A percentile compares a stretch with the other conserved stretches of the same genome.
Conservation (phyloP, 1,139 yeast species). For the Scheffersomyces segobiensis region DNA sequence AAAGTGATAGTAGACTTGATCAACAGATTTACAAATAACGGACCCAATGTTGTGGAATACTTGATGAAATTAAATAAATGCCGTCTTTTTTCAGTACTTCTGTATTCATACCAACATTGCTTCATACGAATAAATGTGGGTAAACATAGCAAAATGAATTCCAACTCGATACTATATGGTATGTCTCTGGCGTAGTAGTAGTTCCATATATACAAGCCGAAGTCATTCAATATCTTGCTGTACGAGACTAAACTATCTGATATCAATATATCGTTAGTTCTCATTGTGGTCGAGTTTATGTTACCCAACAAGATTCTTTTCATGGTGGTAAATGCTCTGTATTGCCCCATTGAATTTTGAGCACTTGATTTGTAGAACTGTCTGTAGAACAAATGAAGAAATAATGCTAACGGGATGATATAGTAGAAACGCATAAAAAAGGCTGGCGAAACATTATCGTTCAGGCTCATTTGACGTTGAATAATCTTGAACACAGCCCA, state of each 20-base stretch:
- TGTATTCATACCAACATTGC: slow-evolving; percentile 77
- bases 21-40: slow-evolving; percentile 52
- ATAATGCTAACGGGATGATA: slow-evolving; percentile 8
- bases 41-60: slow-evolving; percentile 67
- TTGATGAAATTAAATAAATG: slow-evolving; percentile 74
- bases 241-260: slow-evolving; percentile 84
- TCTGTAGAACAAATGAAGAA: slow-evolving; percentile 9
- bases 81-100: slow-evolving; percentile 44
- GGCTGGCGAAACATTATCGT: not conserved
- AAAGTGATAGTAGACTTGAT: slow-evolving; percentile 25
- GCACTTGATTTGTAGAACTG: slow-evolving; percentile 10
- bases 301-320: slow-evolving; percentile 56
- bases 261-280: slow-evolving; percentile 77
- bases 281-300: slow-evolving; percentile 52
- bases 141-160: slow-evolving; percentile 49
- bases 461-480: slow-evolving; percentile 9
- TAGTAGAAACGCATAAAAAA: not conserved
- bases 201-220: slow-evolving; percentile 44
- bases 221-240: slow-evolving; percentile 71
- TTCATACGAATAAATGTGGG: slow-evolving; percentile 75
- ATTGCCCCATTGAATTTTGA: slow-evolving; percentile 32
- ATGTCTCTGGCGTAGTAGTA: slow-evolving; percentile 24
- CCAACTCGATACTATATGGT: slow-evolving; percentile 37
- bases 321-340: slow-evolving; percentile 47
- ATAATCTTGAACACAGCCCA: slow-evolving; percentile 23